A percentile compares a stretch with the other conserved stretches of the same genome.
phyloP scores from a whole-genome alignment of 2,329 filamentous ascomycete species.

The Penicillium olsonii region DNA sequence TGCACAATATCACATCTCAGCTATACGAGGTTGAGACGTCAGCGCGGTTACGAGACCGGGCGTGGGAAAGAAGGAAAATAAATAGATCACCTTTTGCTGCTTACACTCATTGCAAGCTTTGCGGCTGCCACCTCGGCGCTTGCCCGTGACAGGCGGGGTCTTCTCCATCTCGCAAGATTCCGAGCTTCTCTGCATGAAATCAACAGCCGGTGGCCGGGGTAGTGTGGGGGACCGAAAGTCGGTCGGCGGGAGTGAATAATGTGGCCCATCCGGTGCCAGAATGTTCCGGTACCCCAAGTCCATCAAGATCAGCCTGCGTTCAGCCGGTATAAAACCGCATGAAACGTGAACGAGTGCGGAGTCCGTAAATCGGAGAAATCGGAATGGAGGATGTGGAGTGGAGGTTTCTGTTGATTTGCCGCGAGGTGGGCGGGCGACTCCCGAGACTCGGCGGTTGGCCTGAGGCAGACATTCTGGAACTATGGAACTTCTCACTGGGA shows the following conservation, averaged over 20 bases:
- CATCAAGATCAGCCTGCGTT: slow-evolving; percentile 34
- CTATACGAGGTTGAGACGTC: slow-evolving; percentile 39
- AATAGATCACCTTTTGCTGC: slow-evolving; percentile 61
- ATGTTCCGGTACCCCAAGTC: slow-evolving; percentile 38
- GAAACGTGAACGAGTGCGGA: slow-evolving; percentile 25
- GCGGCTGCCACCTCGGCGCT: slow-evolving; percentile 42
- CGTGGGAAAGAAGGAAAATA: neutral
- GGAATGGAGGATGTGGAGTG: neutral
- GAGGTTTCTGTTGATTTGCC: neutral
- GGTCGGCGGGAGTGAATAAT: slow-evolving; percentile 32
- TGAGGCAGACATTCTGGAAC: neutral
- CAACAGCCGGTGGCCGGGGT: slow-evolving; percentile 32
- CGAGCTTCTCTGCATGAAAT: slow-evolving; percentile 33
- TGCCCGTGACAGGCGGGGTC: slow-evolving; percentile 50
- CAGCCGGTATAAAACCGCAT: slow-evolving; percentile 33
- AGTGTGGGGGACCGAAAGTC: slow-evolving; percentile 40
- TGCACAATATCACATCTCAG: slow-evolving; percentile 67
- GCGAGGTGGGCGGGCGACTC: neutral
- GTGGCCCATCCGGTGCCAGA: slow-evolving; percentile 37
- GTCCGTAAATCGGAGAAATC: slow-evolving; percentile 43
- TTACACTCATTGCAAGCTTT: slow-evolving; percentile 68
- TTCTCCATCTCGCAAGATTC: slow-evolving; percentile 42
- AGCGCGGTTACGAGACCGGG: slow-evolving; percentile 10
- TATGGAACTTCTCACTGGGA: no score
- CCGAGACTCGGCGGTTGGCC: neutral